These are phyloP conservation scores for Ogataea chonburiensis DNA, from an alignment of 805 yeast genomes.

Conservation along the genomic window DNA sequence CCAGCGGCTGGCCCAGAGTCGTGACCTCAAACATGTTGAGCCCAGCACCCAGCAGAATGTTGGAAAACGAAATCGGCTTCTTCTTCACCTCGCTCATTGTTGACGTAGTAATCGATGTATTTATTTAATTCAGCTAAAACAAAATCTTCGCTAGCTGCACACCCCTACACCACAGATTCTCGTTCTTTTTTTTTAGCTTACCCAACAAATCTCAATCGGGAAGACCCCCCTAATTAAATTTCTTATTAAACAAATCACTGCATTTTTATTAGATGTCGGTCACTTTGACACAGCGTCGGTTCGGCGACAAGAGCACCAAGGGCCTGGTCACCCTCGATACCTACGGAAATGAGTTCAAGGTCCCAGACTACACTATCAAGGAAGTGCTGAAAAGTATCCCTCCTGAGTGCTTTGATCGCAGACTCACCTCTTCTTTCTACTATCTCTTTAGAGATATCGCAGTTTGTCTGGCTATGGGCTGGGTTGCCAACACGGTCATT, in stretches of 20 bases:
- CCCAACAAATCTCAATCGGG: constrained; percentile 9
- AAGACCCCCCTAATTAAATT: constrained; percentile 2
- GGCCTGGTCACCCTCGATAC: constrained; percentile 53
- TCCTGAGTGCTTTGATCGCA: constrained; percentile 67
- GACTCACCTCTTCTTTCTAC: constrained; percentile 50
- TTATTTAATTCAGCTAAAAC: too few species aligned
- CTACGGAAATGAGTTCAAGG: constrained; percentile 64
- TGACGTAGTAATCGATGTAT: too few species aligned
- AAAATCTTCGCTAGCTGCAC: background rate
- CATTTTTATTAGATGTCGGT: constrained; percentile 3
- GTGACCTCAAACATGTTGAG: constrained; percentile 90
- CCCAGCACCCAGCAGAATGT: constrained; percentile 90
- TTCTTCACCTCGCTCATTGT: constrained; percentile 51
- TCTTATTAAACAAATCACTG: background rate
- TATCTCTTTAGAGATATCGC: constrained; percentile 69
- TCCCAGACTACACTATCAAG: constrained; percentile 75
- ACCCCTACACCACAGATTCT: constrained; percentile 3
- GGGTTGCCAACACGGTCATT: constrained; percentile 52
- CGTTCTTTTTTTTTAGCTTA: constrained; percentile 1
- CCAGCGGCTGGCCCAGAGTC: constrained; percentile 94
- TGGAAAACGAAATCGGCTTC: constrained; percentile 84
- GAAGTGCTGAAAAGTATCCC: constrained; percentile 74
- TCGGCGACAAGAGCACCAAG: constrained; percentile 22
- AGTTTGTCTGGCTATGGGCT: constrained; percentile 48
- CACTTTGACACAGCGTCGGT: constrained; percentile 11